Conservation (phyloP, 2,329 filamentous ascomycete species). For the Trichoderma semiorbis region DNA sequence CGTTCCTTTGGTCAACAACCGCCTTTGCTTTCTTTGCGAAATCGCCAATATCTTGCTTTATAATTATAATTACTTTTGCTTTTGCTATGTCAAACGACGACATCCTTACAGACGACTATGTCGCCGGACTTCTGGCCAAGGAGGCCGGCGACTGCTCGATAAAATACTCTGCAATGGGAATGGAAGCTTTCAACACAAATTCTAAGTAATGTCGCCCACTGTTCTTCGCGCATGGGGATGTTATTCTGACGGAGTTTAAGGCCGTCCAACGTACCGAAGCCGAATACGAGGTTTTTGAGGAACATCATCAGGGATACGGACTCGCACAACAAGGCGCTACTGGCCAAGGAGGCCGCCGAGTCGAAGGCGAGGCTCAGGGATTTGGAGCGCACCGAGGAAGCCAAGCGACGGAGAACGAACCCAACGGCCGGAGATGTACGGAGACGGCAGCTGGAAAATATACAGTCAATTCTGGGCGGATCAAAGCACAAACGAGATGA, state of each 20-base stretch:
- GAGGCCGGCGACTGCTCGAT: constrained; percentile 73
- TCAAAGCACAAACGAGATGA: constrained; percentile 26
- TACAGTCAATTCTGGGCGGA: constrained; percentile 55
- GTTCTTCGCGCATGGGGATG: background rate
- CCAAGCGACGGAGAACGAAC: constrained; percentile 41
- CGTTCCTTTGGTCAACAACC: background rate
- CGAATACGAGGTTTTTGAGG: constrained; percentile 84
- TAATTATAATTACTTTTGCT: background rate
- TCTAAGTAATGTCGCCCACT: constrained; percentile 41
- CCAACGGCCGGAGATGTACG: constrained; percentile 51
- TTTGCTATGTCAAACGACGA: constrained; percentile 43
- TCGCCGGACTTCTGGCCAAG: constrained; percentile 72
- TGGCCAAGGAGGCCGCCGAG: constrained; percentile 80
- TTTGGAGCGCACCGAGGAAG: constrained; percentile 50
- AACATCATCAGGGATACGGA: constrained; percentile 88
- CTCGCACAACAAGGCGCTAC: constrained; percentile 80
- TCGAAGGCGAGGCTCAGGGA: constrained; percentile 65
- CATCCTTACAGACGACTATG: constrained; percentile 70
- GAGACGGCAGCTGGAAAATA: constrained; percentile 57
- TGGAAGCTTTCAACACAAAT: constrained; percentile 57
- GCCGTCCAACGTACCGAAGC: constrained; percentile 69
- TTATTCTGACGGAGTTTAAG: constrained; percentile 44
- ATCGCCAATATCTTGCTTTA: background rate
- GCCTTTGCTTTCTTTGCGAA: background rate
- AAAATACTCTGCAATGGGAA: constrained; percentile 70